Evolutionary conservation across 2,329 filamentous ascomycete genomes (phyloP).

Genomic region (Myotisia sp.): DNA sequence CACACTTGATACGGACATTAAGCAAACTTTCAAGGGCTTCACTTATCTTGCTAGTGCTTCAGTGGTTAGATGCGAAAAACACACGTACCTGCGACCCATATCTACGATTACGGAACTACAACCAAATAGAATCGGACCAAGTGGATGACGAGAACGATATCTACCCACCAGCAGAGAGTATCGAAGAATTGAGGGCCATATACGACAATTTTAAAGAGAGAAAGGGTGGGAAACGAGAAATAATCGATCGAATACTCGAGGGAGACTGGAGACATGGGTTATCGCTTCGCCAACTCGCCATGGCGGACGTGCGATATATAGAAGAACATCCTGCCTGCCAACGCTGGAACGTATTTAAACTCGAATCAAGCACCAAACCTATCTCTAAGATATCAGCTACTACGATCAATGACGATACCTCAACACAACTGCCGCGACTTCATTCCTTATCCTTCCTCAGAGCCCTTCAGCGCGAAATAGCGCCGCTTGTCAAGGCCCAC

Average conservation of each 20-base stretch:
- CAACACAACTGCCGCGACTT: slow-evolving; percentile 48
- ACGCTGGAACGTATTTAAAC: slow-evolving; percentile 41
- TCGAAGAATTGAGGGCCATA: slow-evolving; percentile 51
- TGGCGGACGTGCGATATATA: slow-evolving; percentile 40
- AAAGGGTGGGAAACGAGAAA: slow-evolving; percentile 39
- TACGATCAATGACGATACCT: slow-evolving; percentile 20
- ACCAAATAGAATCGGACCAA: slow-evolving; percentile 25
- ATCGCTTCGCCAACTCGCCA: slow-evolving; percentile 41
- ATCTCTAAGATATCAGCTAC: slow-evolving; percentile 6
- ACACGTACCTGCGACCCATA: slow-evolving; percentile 46
- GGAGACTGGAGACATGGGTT: slow-evolving; percentile 44
- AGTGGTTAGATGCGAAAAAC: slow-evolving; percentile 62
- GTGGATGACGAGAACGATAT: slow-evolving; percentile 50
- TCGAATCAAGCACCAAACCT: slow-evolving; percentile 16
- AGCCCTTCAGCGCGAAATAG: slow-evolving; percentile 57
- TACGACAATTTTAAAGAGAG: slow-evolving; percentile 47
- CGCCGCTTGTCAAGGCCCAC: slow-evolving; percentile 70
- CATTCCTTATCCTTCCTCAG: slow-evolving; percentile 68
- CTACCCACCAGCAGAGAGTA: slow-evolving; percentile 52
- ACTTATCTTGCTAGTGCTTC: slow-evolving; percentile 55
- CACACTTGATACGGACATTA: slow-evolving; percentile 51
- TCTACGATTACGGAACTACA: slow-evolving; percentile 22
- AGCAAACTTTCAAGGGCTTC: slow-evolving; percentile 56
- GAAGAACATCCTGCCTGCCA: slow-evolving; percentile 38
- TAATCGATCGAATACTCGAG: slow-evolving; percentile 42